Conservation (phyloP, 345 rosid genomes). For the Isatis tinctoria region DNA sequence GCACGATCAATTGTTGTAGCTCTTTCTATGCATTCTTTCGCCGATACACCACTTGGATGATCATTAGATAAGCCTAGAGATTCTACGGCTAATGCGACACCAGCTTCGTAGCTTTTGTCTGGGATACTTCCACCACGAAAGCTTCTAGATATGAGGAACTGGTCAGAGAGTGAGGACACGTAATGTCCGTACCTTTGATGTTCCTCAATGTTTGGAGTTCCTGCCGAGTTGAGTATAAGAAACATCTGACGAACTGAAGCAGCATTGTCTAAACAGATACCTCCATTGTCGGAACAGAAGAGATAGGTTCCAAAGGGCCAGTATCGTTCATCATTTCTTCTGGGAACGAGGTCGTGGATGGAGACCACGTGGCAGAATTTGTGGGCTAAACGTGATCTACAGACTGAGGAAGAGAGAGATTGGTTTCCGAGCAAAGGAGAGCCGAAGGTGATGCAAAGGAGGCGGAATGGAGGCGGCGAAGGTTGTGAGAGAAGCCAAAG, state of each 20-base stretch:
- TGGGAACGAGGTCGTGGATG: conserved; percentile 49
- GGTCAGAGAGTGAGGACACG: conserved; percentile 34
- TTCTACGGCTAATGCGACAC: conserved; percentile 60
- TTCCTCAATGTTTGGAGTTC: conserved; percentile 42
- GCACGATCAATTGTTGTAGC: conserved; percentile 44
- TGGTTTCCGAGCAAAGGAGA: conserved; percentile 74
- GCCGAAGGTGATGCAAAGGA: conserved; percentile 77
- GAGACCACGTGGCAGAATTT: conserved; percentile 71
- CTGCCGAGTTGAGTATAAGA: conserved; percentile 33
- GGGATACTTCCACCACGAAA: conserved; percentile 33
- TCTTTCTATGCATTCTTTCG: conserved; percentile 41
- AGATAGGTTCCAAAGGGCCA: conserved; percentile 76
- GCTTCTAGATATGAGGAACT: conserved; percentile 41
- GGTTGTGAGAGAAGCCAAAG: conserved; percentile 69
- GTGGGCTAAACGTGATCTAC: conserved; percentile 55
- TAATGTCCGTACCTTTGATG: conserved; percentile 60
- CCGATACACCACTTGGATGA: conserved; percentile 33
- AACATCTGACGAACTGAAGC: conserved; percentile 48
- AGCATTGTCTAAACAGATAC: conserved; percentile 66
- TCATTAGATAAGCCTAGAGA: conserved; percentile 47
- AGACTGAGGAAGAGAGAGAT: conserved; percentile 55
- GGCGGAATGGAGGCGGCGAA: conserved; percentile 21
- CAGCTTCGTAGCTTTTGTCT: conserved; percentile 58
- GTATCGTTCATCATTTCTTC: conserved; percentile 31
- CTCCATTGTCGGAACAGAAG: conserved; percentile 69